Base-by-base conservation (phyloP, 257 asterid species). In the Przewalskia tangutica region DNA sequence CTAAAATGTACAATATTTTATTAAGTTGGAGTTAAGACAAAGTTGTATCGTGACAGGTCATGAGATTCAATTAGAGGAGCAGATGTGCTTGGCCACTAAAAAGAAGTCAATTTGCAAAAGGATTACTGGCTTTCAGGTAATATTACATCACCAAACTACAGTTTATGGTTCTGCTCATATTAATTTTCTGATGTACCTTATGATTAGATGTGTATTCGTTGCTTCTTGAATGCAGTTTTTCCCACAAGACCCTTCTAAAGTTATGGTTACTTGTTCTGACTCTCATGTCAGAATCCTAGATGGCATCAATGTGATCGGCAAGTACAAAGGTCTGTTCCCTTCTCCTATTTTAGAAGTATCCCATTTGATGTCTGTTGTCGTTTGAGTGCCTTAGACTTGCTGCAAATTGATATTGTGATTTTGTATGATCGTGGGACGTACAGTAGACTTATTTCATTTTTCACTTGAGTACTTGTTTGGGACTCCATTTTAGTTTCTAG, bases 121-220 rank as follows among this genome's bases (percentile, higher is more conserved):
- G 90, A 93, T 97, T 67, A 93, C 94, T 9, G 88, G 95, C 87
- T 87, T 97, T 89, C 98, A 97, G 99, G 99, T 96, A 59, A 82
- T 79, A 85, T 55, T 66, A 32, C 32, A 23, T 75, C 63, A 27
- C 81, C 83, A 67, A 42, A 82, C 18, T 73, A 71, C 36, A 65
- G 53, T 62, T 80, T 70, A 60, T 80, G 32, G 66, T 65, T 68
- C 63, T 76, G 65, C 63, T 78, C 81, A 17, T 11, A 17, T 66
- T 82, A 12, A 32, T 42, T 48, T 77, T 77, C 51, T 32, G 42
- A 58, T 51, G 1, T 60, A 11, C 54, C 4, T 66, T 67, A 27
- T 27, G 32, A 27, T 17, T 42, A 38, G 50, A 77, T 80, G 56
- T 34, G 7, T 36, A 82, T 27, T 36, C 50, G 46, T 44, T 23